Conservation (phyloP, 2,329 filamentous ascomycete genomes). For the Colletotrichum musae region DNA sequence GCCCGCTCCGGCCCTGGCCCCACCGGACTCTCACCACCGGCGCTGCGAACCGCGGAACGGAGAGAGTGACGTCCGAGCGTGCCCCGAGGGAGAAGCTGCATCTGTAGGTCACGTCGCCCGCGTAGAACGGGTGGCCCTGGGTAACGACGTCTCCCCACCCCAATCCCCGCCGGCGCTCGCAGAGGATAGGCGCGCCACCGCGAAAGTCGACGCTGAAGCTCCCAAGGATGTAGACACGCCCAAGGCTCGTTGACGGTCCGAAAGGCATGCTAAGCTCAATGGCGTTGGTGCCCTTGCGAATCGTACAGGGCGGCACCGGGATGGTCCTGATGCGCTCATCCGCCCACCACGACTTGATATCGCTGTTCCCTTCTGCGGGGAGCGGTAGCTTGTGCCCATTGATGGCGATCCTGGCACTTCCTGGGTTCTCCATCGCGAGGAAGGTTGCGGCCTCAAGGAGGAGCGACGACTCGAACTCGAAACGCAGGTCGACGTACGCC, state of each 20-base stretch:
- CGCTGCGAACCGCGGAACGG: conserved; percentile 27
- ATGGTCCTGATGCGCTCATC: conserved; percentile 49
- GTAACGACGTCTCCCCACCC: conserved; percentile 47
- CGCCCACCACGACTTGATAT: conserved; percentile 46
- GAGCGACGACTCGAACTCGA: conserved; percentile 45
- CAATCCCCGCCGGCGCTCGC: conserved; percentile 23
- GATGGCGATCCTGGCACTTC: conserved; percentile 43
- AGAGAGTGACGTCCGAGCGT: conserved; percentile 16
- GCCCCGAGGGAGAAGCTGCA: conserved; percentile 25
- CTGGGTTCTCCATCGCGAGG: conserved; percentile 47
- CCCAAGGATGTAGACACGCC: conserved; percentile 49
- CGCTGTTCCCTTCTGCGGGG: background rate
- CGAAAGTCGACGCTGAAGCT: conserved; percentile 45
- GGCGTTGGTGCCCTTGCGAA: conserved; percentile 44
- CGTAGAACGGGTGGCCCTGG: conserved; percentile 46
- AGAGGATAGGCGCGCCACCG: conserved; percentile 23
- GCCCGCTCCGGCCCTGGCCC: conserved; percentile 7
- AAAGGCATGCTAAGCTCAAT: conserved; percentile 47
- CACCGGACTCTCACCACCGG: conserved; percentile 33
- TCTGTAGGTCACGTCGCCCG: conserved; percentile 45
- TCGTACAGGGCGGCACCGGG: conserved; percentile 41
- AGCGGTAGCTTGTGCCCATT: conserved; percentile 40
- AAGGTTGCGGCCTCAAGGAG: conserved; percentile 30
- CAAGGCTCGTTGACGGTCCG: conserved; percentile 48
- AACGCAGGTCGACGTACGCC: conserved; percentile 44